Base-by-base conservation (phyloP, 805 yeast genomes). In the Saccharomyces paradoxus region DNA sequence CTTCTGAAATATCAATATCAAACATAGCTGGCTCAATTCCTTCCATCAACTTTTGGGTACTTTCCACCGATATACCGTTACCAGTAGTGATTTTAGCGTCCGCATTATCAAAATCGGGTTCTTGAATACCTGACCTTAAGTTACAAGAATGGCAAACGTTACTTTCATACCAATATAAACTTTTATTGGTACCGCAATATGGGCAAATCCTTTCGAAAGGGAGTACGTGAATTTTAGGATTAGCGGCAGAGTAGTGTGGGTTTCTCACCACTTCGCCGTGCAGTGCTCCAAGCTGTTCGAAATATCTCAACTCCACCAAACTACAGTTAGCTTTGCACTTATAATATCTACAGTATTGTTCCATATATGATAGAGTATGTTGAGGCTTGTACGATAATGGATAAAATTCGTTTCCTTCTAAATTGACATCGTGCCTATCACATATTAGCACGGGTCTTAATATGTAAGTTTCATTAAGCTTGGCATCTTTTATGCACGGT, bases 121-220 rank as follows among this genome's bases (percentile, higher is more conserved):
- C 54, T 37, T 26, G 14, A 7, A 21, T 48, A 21, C 41, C 30
- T 26, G 44, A 37, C 3, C 50, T 52, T 37, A 61, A 27, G 37
- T 59, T 58, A 48, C 66, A 65, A 13, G 55, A 24, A 49, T 63
- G 64, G 31, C 64, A 63, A n/a, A 60, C 49, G 9, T 50, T 27
- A 9, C 55, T 41, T 8, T 48, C 50, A 50, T 58, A 61, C 70
- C 70, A 66, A 41, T 50, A 62, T 7, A 63, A 51, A 13, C 58
- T 55, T 4, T 27, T 48, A 4, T 29, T 48, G 9, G 55, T 56
- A 1, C 50, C 48, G 50, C 70, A 66, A 8, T 41, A 51, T 7
- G 17, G 21, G 30, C 70, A 66, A n/a, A 27, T 47, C 30, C 51
- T 54, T 21, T 30, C 37, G 10, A 9, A n/a, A 37, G 44, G 44